Conservation (phyloP, 73 alveolate species). For the Diophrys appendiculata region DNA sequence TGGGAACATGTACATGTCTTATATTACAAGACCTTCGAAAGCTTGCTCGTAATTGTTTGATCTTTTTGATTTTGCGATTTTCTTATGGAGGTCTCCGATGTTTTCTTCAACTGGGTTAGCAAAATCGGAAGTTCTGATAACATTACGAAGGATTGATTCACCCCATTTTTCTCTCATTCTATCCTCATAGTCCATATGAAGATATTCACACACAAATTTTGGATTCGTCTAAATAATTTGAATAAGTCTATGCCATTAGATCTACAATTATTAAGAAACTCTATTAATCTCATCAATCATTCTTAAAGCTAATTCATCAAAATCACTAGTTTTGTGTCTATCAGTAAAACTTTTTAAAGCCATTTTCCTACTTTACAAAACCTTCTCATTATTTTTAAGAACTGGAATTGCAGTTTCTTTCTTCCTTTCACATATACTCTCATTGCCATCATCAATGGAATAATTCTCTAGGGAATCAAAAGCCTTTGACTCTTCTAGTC, state of each 20-base stretch:
- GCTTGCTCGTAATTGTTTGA: conserved; percentile 4
- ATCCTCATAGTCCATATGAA: conserved; percentile 26
- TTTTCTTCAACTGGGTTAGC: conserved; percentile 56
- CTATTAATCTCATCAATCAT: conserved; percentile 47
- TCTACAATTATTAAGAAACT: conserved; percentile 35
- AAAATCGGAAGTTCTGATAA: conserved; percentile 63
- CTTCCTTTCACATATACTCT: conserved; percentile 31
- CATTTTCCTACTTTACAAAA: conserved; percentile 5
- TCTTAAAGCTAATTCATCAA: conserved; percentile 29
- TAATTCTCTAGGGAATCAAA: conserved; percentile 11
- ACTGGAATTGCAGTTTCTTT: conserved; percentile 46
- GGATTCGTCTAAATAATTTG: conserved; percentile 39
- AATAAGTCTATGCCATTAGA: conserved; percentile 62
- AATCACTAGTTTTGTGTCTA: conserved; percentile 40
- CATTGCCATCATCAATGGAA: conserved; percentile 14
- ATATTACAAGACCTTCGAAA: conserved; percentile 11
- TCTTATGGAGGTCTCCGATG: conserved; percentile 53
- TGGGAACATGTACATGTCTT: conserved; percentile 68
- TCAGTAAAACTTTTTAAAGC: conserved; percentile 36
- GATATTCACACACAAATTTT: conserved; percentile 35
- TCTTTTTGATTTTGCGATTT: conserved; percentile 52
- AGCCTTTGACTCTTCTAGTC: conserved; percentile 13
- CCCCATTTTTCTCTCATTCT: conserved; percentile 72
- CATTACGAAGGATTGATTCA: conserved; percentile 58
- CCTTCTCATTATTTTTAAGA: conserved; percentile 21